These are phyloP conservation scores for Leccinum imitatum DNA, from an alignment of 768 basidiomycete genomes.

Conservation along the genomic window DNA sequence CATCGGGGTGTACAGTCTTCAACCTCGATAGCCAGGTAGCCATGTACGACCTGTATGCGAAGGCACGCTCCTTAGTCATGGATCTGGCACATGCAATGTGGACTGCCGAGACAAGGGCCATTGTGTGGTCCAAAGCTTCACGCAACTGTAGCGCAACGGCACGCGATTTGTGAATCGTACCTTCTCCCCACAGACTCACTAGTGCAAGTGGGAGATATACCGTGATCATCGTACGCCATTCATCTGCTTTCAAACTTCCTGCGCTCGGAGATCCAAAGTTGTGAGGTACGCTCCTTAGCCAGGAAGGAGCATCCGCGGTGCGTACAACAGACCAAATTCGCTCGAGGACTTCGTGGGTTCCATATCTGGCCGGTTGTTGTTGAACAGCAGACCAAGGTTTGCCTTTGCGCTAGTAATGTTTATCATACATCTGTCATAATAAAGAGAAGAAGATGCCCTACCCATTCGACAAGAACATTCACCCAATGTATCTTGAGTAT, in stretches of 20 bases:
- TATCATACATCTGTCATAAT: background rate
- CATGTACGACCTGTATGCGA: background rate
- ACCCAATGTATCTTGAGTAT: background rate
- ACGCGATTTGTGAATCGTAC: background rate
- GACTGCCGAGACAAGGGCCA: background rate
- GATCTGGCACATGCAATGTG: background rate
- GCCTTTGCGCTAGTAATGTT: background rate
- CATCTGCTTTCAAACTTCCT: constrained; percentile 2
- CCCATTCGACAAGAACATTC: background rate
- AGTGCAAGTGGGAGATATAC: background rate
- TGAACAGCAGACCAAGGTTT: too few species aligned
- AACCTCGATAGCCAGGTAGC: background rate
- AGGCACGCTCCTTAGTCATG: background rate
- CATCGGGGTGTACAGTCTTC: background rate
- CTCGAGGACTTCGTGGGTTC: background rate
- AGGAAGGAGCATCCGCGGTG: background rate
- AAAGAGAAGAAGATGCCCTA: background rate
- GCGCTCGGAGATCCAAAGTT: background rate
- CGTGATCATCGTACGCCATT: background rate
- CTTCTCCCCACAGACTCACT: background rate
- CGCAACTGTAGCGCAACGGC: background rate
- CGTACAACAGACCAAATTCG: background rate
- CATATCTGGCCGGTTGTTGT: too few species aligned
- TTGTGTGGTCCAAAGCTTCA: background rate
- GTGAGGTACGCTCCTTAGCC: background rate